phyloP scores from a whole-genome alignment of 148 eudicot species.

The Vaccinium macrocarpon region DNA sequence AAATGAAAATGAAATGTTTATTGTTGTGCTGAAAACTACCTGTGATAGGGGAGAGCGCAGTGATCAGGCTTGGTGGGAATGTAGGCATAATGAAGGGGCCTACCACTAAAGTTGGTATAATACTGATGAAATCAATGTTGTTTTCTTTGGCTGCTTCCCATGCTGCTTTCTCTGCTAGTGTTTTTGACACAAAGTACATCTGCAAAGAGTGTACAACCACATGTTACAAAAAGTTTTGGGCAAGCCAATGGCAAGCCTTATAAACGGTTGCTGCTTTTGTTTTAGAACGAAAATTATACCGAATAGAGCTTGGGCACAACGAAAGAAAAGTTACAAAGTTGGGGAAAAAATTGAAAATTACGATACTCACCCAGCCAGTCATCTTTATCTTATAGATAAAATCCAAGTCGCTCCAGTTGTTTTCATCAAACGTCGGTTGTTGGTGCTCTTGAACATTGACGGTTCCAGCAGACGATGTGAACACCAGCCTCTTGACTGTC shows the following conservation, averaged over 20 bases:
- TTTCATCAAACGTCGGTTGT: slow-evolving; percentile 57
- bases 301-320: not conserved
- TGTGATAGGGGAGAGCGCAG: slow-evolving; percentile 79
- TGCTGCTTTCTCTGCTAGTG: slow-evolving; percentile 76
- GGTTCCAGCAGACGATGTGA: slow-evolving; percentile 92
- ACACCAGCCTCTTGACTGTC: slow-evolving; percentile 61
- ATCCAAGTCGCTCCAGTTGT: slow-evolving; percentile 71
- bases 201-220: slow-evolving; percentile 24
- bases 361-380: slow-evolving; percentile 79
- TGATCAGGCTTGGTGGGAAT: slow-evolving; percentile 83
- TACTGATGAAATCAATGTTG: slow-evolving; percentile 74
- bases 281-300: not conserved
- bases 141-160: slow-evolving; percentile 76
- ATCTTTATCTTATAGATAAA: slow-evolving; percentile 62
- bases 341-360: not conserved
- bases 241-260: not conserved
- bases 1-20: not conserved
- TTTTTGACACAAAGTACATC: slow-evolving; percentile 91
- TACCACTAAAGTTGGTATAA: slow-evolving; percentile 77
- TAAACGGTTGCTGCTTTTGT: not conserved
- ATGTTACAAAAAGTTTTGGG: not conserved
- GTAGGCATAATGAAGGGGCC: slow-evolving; percentile 78
- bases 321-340: not conserved
- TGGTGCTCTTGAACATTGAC: slow-evolving; percentile 55
- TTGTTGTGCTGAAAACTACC: slow-evolving; percentile 29